These are phyloP conservation scores for Leccinum laetum DNA, from an alignment of 1,284 basidiomycete genomes.

Conservation along the genomic window DNA sequence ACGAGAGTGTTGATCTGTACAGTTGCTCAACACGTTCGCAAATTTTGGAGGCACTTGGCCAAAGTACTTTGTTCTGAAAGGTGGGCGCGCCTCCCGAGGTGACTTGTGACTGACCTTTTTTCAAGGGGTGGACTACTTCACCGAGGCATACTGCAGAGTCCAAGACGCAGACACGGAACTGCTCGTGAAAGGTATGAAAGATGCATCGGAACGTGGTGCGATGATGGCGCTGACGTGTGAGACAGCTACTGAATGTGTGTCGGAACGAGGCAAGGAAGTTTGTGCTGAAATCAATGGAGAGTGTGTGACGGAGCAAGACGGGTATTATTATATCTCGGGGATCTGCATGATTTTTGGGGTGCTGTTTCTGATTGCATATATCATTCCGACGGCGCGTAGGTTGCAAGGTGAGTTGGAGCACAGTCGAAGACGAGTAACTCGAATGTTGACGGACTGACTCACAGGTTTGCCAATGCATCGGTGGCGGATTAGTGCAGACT, in stretches of 20 bases:
- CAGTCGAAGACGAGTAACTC: background rate
- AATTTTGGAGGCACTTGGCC: conserved; percentile 99
- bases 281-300: conserved; percentile 79
- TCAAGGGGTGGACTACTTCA: conserved; percentile 84
- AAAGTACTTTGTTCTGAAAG: conserved; percentile 89
- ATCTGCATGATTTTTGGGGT: conserved; percentile 81
- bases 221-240: conserved; percentile 13
- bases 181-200: conserved; percentile 55
- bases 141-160: conserved; percentile 78
- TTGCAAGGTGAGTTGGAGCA: conserved; percentile 73
- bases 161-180: conserved; percentile 53
- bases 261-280: conserved; percentile 82
- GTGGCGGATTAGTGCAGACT: conserved; percentile 29
- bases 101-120: conserved; percentile 11
- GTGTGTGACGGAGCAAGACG: conserved; percentile 87
- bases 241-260: conserved; percentile 82
- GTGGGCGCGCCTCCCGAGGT: conserved; percentile 45
- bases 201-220: background rate
- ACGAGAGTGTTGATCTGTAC: conserved; percentile 11
- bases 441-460: conserved; percentile 7
- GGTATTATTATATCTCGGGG: conserved; percentile 87
- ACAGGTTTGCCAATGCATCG: conserved; percentile 40
- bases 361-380: conserved; percentile 72
- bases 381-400: conserved; percentile 82
- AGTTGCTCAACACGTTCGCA: conserved; percentile 95